These are phyloP conservation scores for Xylariomycetidae sp. DNA, from an alignment of 2,329 filamentous ascomycete species.

Conservation along the genomic window DNA sequence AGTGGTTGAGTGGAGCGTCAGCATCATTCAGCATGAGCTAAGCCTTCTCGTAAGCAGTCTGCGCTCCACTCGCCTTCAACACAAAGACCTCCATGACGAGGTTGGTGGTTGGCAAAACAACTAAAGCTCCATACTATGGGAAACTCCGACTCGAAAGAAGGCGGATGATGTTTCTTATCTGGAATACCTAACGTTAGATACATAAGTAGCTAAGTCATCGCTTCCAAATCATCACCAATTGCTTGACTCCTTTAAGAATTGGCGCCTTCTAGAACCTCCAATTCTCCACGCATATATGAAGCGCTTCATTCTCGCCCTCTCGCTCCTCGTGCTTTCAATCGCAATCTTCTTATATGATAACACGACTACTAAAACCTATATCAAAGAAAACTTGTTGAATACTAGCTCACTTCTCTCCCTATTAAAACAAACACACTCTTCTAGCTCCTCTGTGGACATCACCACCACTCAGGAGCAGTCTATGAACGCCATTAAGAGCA, in stretches of 20 bases:
- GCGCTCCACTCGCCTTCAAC: conserved; percentile 7
- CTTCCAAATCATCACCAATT: conserved; percentile 12
- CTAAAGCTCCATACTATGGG: no score
- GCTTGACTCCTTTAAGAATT: conserved; percentile 7
- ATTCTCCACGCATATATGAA: conserved; percentile 28
- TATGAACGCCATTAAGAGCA: conserved; percentile 37
- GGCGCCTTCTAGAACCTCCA: conserved; percentile 10
- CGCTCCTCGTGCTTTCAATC: conserved; percentile 23
- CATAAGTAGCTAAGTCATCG: conserved; percentile 13
- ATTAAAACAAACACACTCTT: conserved; percentile 2
- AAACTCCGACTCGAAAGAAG: no score
- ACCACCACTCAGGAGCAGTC: conserved; percentile 6
- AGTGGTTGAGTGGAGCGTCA: no score
- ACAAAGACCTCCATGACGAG: conserved; percentile 4
- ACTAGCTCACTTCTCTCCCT: not conserved
- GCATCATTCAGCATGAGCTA: conserved; percentile 25
- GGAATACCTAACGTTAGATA: no score
- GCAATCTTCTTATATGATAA: conserved; percentile 25
- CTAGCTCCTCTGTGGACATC: conserved; percentile 1
- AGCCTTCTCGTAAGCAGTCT: conserved; percentile 23
- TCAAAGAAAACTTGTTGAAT: conserved; percentile 5
- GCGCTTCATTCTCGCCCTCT: conserved; percentile 17
- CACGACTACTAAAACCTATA: conserved; percentile 9
- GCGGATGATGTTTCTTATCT: no score
- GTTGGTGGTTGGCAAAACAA: no score